These are phyloP conservation scores for Dictyostelium purpureum DNA, from an alignment of 78 protist species.

Conservation along the genomic window DNA sequence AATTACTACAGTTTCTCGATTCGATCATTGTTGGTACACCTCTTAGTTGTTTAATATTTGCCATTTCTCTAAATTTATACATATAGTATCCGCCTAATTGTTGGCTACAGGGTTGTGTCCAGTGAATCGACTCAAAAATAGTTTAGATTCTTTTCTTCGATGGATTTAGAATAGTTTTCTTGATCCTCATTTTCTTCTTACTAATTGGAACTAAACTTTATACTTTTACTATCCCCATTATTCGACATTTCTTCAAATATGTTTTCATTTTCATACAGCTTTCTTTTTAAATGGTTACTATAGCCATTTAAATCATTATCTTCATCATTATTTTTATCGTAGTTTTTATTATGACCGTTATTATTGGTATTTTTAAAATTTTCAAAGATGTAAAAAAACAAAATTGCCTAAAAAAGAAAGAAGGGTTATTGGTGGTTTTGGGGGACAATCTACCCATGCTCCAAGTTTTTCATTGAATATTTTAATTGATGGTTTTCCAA, in stretches of 20 bases:
- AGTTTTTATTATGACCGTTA: too few species aligned
- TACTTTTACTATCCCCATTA: background rate
- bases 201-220: background rate
- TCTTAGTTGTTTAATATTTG: background rate
- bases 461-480: too few species aligned
- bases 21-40: background rate
- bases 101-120: background rate
- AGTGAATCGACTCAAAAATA: conserved; percentile 1
- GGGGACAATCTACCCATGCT: too few species aligned
- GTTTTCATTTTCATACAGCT: conserved; percentile 4
- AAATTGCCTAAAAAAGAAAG: too few species aligned
- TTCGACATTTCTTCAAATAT: background rate
- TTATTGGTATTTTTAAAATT: too few species aligned
- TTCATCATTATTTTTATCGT: too few species aligned
- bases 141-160: background rate
- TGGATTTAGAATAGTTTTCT: too few species aligned
- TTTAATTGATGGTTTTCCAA: too few species aligned
- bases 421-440: too few species aligned
- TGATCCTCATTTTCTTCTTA: background rate
- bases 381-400: too few species aligned
- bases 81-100: conserved; percentile 8
- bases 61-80: conserved; percentile 17
- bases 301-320: too few species aligned
- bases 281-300: background rate
- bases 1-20: conserved; percentile 24